These are phyloP conservation scores for Pueraria montana DNA, from an alignment of 306 rosid species.

Conservation along the genomic window DNA sequence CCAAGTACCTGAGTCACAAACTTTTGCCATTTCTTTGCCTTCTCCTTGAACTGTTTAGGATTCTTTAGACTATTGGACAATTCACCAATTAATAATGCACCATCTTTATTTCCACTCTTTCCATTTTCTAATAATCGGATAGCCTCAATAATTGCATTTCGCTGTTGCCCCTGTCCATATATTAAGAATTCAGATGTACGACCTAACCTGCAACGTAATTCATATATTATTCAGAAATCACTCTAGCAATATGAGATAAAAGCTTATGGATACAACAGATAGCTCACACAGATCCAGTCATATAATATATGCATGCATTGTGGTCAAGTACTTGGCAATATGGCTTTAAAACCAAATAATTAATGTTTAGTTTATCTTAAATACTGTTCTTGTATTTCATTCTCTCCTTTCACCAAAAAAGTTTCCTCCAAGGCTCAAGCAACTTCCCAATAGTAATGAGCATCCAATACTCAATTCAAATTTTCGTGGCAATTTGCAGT, in stretches of 20 bases:
- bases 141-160: constrained; percentile 92
- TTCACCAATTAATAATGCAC: constrained; percentile 55
- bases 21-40: constrained; percentile 92
- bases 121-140: constrained; percentile 70
- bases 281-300: constrained; percentile 23
- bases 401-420: constrained; percentile 34
- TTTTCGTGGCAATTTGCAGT: neutral
- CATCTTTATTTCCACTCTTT: constrained; percentile 53
- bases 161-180: constrained; percentile 94
- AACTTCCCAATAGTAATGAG: constrained; percentile 15
- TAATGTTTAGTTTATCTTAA: constrained; percentile 18
- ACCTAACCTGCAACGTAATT: constrained; percentile 67
- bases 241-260: constrained; percentile 26
- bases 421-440: neutral
- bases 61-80: constrained; percentile 51
- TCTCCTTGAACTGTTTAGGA: constrained; percentile 78
- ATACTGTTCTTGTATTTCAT: neutral
- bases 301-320: constrained; percentile 22
- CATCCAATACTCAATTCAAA: constrained; percentile 8
- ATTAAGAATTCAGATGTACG: constrained; percentile 90
- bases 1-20: constrained; percentile 84
- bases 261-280: neutral
- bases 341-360: constrained; percentile 26
- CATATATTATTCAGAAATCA: constrained; percentile 27
- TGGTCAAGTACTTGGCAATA: constrained; percentile 5